Base-by-base conservation (phyloP, 2,329 filamentous ascomycete species). In the Colletotrichum destructivum region DNA sequence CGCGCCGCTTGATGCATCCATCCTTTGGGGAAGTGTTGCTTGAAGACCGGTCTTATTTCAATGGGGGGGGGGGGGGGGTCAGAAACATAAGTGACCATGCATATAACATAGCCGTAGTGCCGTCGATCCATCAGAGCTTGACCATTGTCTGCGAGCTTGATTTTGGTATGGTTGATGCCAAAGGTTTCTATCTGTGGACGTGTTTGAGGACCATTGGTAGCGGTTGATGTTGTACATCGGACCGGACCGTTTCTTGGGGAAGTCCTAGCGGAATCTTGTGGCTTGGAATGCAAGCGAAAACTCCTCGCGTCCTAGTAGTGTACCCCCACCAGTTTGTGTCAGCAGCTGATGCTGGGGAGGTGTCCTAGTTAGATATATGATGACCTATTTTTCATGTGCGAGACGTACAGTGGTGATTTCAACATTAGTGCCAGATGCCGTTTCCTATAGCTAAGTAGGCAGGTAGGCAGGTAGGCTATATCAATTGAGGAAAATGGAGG, bases 161-260 rank as follows among this genome's bases (percentile, higher is more conserved):
- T 31, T 42, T 47, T 38, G 13, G 15, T 31, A 31, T 31, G 31
- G 18, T 4, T 1, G 38, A 21, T 15, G 18, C 13, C 4, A n/a
- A 60, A 8, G 40, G 21, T 40, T 8, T 40, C 59, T 12, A 23
- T 35, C 46, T 31, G 23, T 1, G 42, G 38, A 23, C 35, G 31
- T 6, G 35, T 55, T 11, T 4, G 3, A 16, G 38, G 0, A 23
- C 8, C 12, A n/a, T 23, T 21, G 54, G 11, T 2, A 56, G n/a
- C 21, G 13, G 6, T 2, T 31, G 5, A n/a, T 11, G 16, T 31
- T 21, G 26, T 51, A 23, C 46, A 40, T 57, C 57, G 68, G 68
- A 15, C 18, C 68, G 68, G 64, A 68, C 63, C 56, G 64, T 18
- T 57, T 6, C 3, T 44, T 71, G 64, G 64, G 68, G 64, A 71